phyloP scores from a whole-genome alignment of 805 yeast species.

The Ogataea polymorpha region DNA sequence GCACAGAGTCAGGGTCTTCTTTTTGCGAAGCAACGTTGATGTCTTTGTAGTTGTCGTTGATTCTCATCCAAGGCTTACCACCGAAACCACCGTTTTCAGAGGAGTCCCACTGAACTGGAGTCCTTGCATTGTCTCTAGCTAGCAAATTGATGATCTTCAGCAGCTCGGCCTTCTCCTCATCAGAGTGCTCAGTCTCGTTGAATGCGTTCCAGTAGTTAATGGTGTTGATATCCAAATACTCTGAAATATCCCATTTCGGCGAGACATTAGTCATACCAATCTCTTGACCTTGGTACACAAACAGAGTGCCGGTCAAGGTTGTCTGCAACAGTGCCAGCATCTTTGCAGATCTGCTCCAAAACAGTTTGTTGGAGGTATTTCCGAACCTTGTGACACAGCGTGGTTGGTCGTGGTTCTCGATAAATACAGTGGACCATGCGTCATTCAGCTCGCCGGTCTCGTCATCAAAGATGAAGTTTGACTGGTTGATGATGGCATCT shows the following conservation, averaged over 20 bases:
- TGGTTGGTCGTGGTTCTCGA: constrained; percentile 61
- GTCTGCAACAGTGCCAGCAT: constrained; percentile 43
- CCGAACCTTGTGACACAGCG: constrained; percentile 53
- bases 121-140: not conserved
- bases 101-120: constrained; percentile 2
- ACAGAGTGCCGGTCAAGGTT: constrained; percentile 52
- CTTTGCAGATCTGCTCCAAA: constrained; percentile 43
- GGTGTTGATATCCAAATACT: constrained; percentile 47
- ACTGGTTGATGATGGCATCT: constrained; percentile 31
- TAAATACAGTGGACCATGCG: constrained; percentile 54
- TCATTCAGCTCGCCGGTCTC: constrained; percentile 36
- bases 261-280: constrained; percentile 51
- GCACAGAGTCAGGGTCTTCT: constrained; percentile 43
- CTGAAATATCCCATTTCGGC: constrained; percentile 43
- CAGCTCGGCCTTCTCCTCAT: not conserved
- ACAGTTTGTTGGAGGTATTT: constrained; percentile 33
- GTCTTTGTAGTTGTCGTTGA: constrained; percentile 46
- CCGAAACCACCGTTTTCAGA: constrained; percentile 1
- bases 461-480: constrained; percentile 38
- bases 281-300: constrained; percentile 61
- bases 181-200: not conserved
- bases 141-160: not conserved
- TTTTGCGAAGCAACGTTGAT: constrained; percentile 48
- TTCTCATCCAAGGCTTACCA: constrained; percentile 52
- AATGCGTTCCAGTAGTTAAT: constrained; percentile 1